phyloP scores from a whole-genome alignment of 2,329 filamentous ascomycete species.

The Blumeria hordei region DNA sequence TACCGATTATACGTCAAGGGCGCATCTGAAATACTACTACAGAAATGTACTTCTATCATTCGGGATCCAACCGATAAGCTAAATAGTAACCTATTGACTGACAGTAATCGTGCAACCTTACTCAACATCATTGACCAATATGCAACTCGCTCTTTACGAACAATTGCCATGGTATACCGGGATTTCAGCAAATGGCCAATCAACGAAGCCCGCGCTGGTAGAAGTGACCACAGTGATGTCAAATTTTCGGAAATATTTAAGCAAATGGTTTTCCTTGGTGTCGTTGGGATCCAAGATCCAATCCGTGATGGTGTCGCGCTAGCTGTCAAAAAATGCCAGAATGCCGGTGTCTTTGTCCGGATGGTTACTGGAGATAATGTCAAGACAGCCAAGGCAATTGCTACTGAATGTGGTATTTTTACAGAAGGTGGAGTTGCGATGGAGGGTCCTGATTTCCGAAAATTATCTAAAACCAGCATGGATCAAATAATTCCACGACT shows the following conservation, averaged over 20 bases:
- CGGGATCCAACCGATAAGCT: constrained; percentile 33
- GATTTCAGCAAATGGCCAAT: constrained; percentile 50
- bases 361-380: constrained; percentile 57
- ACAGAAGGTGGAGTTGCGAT: constrained; percentile 32
- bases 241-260: constrained; percentile 44
- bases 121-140: constrained; percentile 33
- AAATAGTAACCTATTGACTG: constrained; percentile 25
- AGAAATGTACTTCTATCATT: constrained; percentile 24
- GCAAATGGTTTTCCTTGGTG: constrained; percentile 47
- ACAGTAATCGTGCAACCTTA: constrained; percentile 29
- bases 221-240: constrained; percentile 36
- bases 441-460: constrained; percentile 44
- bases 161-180: constrained; percentile 49
- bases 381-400: constrained; percentile 48
- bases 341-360: constrained; percentile 44
- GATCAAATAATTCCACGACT: constrained; percentile 33
- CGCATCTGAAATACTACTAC: constrained; percentile 25
- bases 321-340: constrained; percentile 41
- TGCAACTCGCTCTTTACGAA: constrained; percentile 43
- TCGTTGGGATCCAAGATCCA: constrained; percentile 55
- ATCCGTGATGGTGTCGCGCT: constrained; percentile 41
- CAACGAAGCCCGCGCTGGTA: constrained; percentile 24
- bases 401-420: constrained; percentile 42
- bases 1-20: constrained; percentile 27
- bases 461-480: constrained; percentile 33